Conservation (phyloP, 2,329 filamentous ascomycete genomes). For the Fusarium burgessii region DNA sequence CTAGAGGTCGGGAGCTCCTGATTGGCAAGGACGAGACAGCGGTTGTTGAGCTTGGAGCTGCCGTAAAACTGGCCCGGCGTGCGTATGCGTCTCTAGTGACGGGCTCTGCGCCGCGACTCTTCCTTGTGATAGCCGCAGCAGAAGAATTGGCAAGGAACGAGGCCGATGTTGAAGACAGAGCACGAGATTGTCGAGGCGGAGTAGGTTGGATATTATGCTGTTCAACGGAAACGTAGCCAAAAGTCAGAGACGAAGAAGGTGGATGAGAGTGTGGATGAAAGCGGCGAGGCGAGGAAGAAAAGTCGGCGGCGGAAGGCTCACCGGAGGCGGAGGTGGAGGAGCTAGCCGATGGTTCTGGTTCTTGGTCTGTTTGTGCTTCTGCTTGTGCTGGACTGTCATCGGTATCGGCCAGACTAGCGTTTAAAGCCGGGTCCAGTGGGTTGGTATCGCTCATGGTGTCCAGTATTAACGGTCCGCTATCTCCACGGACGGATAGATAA, state of each 20-base stretch:
- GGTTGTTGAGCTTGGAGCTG: conserved; percentile 61
- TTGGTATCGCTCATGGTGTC: conserved; percentile 41
- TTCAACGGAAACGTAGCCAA: conserved; percentile 25
- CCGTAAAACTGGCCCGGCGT: conserved; percentile 71
- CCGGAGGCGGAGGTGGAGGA: conserved; percentile 46
- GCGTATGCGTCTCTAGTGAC: conserved; percentile 68
- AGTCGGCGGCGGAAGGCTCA: conserved; percentile 44
- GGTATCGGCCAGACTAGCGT: conserved; percentile 40
- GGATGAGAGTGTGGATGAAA: conserved; percentile 31
- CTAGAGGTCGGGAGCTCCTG: conserved; percentile 57
- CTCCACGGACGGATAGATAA: conserved; percentile 19
- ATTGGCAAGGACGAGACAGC: conserved; percentile 39
- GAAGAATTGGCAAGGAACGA: conserved; percentile 58
- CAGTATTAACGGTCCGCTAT: conserved; percentile 30
- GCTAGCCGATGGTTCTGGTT: conserved; percentile 33
- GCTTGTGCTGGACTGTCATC: conserved; percentile 40
- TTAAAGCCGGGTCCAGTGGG: conserved; percentile 40
- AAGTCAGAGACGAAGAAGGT: conserved; percentile 27
- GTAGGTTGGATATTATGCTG: conserved; percentile 26
- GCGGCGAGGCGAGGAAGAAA: conserved; percentile 41
- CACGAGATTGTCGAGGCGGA: conserved; percentile 34
- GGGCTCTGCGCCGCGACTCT: conserved; percentile 70
- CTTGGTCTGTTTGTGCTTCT: conserved; percentile 4
- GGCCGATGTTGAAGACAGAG: conserved; percentile 45
- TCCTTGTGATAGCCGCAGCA: conserved; percentile 61